A percentile compares a stretch with the other conserved stretches of the same genome.
These are phyloP conservation scores for Pyrus hybrid DNA, from an alignment of 331 rosid genomes.

Conservation along the genomic window DNA sequence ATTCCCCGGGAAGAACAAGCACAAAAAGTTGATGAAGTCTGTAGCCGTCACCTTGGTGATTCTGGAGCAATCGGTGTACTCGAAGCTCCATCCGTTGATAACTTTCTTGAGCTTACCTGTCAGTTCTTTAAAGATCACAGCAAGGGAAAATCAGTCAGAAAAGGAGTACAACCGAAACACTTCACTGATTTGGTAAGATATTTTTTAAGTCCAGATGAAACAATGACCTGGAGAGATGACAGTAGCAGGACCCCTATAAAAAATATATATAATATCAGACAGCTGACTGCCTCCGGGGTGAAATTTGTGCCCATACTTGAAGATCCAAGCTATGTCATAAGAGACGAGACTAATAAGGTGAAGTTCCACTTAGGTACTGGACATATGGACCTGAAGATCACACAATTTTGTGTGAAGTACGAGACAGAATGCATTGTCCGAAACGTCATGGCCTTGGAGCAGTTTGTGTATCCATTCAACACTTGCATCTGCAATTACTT, in stretches of 20 bases:
- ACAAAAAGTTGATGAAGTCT: background rate
- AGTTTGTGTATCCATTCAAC: background rate
- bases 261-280: background rate
- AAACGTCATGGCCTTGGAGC: slow-evolving; percentile 31
- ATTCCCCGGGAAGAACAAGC: background rate
- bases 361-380: background rate
- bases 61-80: background rate
- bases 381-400: slow-evolving; percentile 13
- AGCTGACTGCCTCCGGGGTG: slow-evolving; percentile 2
- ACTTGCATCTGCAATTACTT: slow-evolving; percentile 26
- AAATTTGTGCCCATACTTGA: background rate
- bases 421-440: slow-evolving; percentile 18
- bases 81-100: background rate
- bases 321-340: background rate
- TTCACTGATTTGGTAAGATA: slow-evolving; percentile 33
- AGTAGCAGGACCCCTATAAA: no score
- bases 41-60: background rate
- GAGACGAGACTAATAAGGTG: background rate
- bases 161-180: slow-evolving; percentile 4
- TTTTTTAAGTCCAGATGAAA: background rate
- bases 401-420: slow-evolving; percentile 17
- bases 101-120: background rate
- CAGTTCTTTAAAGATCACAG: background rate
- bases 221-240: background rate
- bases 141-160: background rate